Evolutionary conservation across 176 grass and related monocot species (phyloP), one percentile per base, ranked within the genome.

Genomic region (Melocanna baccifera): DNA sequence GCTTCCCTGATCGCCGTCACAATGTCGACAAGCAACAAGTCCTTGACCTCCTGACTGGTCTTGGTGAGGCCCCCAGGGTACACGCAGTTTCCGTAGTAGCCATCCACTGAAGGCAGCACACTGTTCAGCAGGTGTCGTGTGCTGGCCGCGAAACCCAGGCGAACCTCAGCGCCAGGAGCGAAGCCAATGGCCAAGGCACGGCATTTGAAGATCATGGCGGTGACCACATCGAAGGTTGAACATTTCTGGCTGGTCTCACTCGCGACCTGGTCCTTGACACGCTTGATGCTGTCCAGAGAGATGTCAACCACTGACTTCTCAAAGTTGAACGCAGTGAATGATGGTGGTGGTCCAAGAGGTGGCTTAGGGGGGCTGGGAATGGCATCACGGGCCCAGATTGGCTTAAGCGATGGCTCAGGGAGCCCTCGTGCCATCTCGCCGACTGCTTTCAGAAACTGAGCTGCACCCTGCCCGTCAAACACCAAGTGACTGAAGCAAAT

Each of bases 41-140:
- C 82, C 28, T 87, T 89, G 30, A 93, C 71, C 78, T 88, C 68
- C 36, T 80, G 76, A 56, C 67, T 88, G 22, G 81, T 76, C 68
- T 82, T 87, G 16, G 56, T 73, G 58, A 96, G 58, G 2, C 56
- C 81, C 6, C 92, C 67, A 7, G 84, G 89, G 81, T 89, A 93
- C 56, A 96, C 67, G 19, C 91, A 93, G 80, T 96, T 96, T 1
- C 94, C 91, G 4, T 96, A 96, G 79, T 91, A 96, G 9, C 91
- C 91, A 26, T 93, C 84, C 9, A 87, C 69, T 0, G 83, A 89
- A 20, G 91, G 87, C 50, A 96, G 83, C 43, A 86, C 57, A 64
- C 81, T 66, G 45, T 45, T 70, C 66, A 96, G 88, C 73, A 96
- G 72, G 86, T 93, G 94, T 28, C 94, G 86, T 0, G 89, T 93